These are phyloP conservation scores for Oropetium thomaeum DNA, from an alignment of 176 grass and related monocot species.

Conservation along the genomic window DNA sequence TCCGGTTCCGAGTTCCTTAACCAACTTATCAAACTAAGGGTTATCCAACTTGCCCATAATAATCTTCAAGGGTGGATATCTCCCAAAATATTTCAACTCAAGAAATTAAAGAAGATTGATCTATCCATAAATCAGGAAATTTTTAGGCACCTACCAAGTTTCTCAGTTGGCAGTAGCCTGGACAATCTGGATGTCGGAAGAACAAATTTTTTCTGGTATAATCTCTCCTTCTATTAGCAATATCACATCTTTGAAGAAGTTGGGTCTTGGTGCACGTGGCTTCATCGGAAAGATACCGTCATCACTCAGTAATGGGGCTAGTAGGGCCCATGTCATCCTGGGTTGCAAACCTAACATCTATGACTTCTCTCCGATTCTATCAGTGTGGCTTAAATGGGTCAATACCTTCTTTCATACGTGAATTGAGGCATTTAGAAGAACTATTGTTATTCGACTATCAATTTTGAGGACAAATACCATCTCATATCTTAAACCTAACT, in stretches of 20 bases:
- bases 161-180: neutral
- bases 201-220: slow-evolving; percentile 40
- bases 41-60: slow-evolving; percentile 26
- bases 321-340: neutral
- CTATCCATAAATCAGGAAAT: slow-evolving; percentile 11
- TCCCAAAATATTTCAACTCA: slow-evolving; percentile 9
- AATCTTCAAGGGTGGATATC: slow-evolving; percentile 12
- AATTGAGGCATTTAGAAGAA: slow-evolving; percentile 12
- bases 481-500: slow-evolving; percentile 33
- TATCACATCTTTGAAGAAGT: slow-evolving; percentile 19
- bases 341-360: neutral
- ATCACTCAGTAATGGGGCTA: neutral
- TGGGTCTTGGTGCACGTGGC: neutral
- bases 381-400: slow-evolving; percentile 25
- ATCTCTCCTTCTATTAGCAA: slow-evolving; percentile 23
- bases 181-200: slow-evolving; percentile 1
- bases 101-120: slow-evolving; percentile 35
- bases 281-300: neutral
- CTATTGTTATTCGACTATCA: neutral
- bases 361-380: neutral
- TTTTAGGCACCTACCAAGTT: slow-evolving; percentile 22
- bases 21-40: slow-evolving; percentile 23
- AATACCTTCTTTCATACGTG: slow-evolving; percentile 20
- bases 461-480: slow-evolving; percentile 32
- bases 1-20: slow-evolving; percentile 28